These are phyloP conservation scores for Ceratonia siliqua DNA, from an alignment of 306 rosid species.

Conservation along the genomic window DNA sequence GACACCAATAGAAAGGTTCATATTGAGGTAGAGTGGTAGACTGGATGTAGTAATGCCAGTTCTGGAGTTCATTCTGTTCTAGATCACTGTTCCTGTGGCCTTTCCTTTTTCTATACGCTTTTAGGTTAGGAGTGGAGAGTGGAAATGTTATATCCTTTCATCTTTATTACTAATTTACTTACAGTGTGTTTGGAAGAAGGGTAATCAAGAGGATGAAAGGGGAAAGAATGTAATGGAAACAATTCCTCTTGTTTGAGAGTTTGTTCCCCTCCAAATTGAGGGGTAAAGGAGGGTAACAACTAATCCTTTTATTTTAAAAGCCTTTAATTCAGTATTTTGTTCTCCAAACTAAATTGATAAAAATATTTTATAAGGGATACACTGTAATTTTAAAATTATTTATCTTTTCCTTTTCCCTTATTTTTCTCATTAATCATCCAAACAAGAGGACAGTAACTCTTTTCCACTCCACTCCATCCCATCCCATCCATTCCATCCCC, in stretches of 20 bases:
- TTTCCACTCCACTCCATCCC: constrained; percentile 1
- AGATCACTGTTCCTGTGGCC: not conserved
- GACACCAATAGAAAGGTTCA: constrained; percentile 4
- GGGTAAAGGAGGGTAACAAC: not conserved
- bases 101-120: not conserved
- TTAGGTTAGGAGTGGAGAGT: not conserved
- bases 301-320: not conserved
- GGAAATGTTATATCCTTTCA: not conserved
- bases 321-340: not conserved
- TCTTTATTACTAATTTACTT: constrained; percentile 1
- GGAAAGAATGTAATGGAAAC: not conserved
- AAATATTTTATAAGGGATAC: not conserved
- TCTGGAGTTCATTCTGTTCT: not conserved
- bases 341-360: not conserved
- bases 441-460: not conserved
- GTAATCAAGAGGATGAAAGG: not conserved
- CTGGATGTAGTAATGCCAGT: not conserved
- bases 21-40: not conserved
- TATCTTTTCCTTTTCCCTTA: not conserved
- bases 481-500: not conserved
- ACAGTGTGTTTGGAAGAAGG: not conserved
- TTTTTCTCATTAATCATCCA: not conserved
- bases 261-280: not conserved
- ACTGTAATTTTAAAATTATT: not conserved
- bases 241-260: not conserved